Conservation (phyloP, 2,329 filamentous ascomycete genomes). For the Alternaria brassicae region DNA sequence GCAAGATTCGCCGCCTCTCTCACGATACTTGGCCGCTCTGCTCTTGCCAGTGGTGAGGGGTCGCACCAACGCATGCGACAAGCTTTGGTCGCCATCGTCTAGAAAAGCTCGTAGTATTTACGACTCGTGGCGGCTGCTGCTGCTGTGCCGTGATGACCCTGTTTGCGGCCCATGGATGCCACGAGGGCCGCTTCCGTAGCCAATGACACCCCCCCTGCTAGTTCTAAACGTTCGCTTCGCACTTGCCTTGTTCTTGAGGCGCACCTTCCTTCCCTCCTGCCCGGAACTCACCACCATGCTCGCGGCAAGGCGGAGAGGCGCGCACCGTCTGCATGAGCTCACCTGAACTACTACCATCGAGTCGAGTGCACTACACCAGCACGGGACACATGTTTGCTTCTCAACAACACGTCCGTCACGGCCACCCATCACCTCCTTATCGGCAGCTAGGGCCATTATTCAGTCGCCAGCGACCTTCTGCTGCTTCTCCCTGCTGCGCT, state of each 20-base stretch:
- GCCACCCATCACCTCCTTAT: neutral
- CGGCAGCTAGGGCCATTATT: slow-evolving; percentile 1
- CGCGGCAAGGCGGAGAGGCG: neutral
- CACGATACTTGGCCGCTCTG: slow-evolving; percentile 4
- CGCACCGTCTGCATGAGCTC: neutral
- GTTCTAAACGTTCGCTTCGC: slow-evolving; percentile 24
- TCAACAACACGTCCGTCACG: neutral
- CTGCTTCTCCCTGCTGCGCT: slow-evolving; percentile 10
- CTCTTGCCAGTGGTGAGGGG: neutral
- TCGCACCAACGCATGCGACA: slow-evolving; percentile 9
- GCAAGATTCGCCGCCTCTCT: slow-evolving; percentile 1
- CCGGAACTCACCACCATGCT: slow-evolving; percentile 4
- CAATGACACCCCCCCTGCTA: slow-evolving; percentile 14
- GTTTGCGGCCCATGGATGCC: slow-evolving; percentile 17
- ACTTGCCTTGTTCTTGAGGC: slow-evolving; percentile 21
- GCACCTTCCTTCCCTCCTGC: slow-evolving; percentile 2
- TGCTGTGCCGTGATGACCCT: slow-evolving; percentile 16
- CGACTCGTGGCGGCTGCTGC: slow-evolving; percentile 2
- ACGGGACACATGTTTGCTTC: slow-evolving; percentile 10
- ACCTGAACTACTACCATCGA: neutral
- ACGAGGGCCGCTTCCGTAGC: slow-evolving; percentile 23
- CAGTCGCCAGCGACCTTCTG: slow-evolving; percentile 2
- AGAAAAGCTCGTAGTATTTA: slow-evolving; percentile 17
- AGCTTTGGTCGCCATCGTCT: slow-evolving; percentile 18
- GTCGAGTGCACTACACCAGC: neutral